Base-by-base conservation (phyloP, 345 rosid genomes). In the Hibiscus syriacus region DNA sequence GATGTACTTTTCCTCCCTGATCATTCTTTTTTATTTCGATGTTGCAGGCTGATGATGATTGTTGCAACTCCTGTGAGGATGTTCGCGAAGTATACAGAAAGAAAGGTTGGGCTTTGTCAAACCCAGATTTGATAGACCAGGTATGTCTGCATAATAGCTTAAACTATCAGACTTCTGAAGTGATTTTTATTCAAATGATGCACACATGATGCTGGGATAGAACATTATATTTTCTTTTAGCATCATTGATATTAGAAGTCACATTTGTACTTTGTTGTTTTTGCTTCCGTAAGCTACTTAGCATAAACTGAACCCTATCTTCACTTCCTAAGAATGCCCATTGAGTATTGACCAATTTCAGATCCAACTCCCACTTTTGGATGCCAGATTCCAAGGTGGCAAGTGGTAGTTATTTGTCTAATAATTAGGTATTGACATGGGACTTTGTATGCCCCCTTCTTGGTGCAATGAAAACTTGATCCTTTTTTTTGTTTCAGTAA, bases 81-180 rank as follows among this genome's bases (percentile, higher is more conserved):
- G 97, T 91, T 77, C 97, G 85, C 66, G 96, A 87, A 72, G 97
- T 96, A 66, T 91, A 91, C 71, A 72, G 88, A 52, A 88, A 80
- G 74, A 91, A 87, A 80, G 96, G 97, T 34, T 91, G 97, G 97
- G 96, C 79, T 0, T 27, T 91, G 60, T 70, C 97, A 32, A 86
- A 89, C 80, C 79, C 84, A 11, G 93, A 87, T 74, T 17, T 83
- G 60, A 82, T 91, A 58, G 97, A 89, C 76, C 97, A 94, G 97
- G 99, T 94, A n/a, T 68, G 82, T 67, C 34, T 36, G 67, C 14
- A 10, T 45, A 26, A 38, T 62, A 39, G 70, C 61, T 72, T 69
- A 22, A 63, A 46, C 22, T 6, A 36, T 36, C 52, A 38, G 38
- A 53, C 72, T 27, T 34, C 16, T 41, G 46, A 41, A 41, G 46